Conservation (phyloP, 305 asterid genomes). For the Solanum chacoense region DNA sequence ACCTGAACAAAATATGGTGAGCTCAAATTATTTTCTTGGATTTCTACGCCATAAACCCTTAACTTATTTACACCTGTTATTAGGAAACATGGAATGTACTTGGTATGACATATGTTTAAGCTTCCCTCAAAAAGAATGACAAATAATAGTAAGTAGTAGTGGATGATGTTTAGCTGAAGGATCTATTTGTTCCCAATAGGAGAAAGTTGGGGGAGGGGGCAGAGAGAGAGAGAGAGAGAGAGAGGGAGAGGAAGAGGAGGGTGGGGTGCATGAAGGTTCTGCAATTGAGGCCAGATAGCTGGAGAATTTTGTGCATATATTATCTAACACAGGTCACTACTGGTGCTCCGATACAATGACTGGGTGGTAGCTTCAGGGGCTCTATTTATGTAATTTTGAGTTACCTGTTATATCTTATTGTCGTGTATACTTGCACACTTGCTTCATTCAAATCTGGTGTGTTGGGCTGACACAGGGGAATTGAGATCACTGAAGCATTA, state of each 20-base stretch:
- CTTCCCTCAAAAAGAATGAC: neutral
- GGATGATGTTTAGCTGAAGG: neutral
- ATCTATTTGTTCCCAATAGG: neutral
- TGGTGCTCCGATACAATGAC: neutral
- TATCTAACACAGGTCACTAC: neutral
- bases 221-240: no score
- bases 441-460: neutral
- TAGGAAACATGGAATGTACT: neutral
- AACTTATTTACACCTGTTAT: neutral
- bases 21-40: neutral
- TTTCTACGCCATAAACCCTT: neutral
- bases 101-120: neutral
- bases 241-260: no score
- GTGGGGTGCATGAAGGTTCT: no score
- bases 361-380: neutral
- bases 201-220: no score
- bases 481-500: constrained; percentile 79
- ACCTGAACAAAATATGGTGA: neutral
- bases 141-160: neutral
- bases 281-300: no score
- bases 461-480: constrained; percentile 39
- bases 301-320: neutral
- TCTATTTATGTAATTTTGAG: neutral
- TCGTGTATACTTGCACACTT: neutral
- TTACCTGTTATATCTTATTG: neutral